Percentiles rank a stretch among this genome's conserved stretches.
These are phyloP conservation scores for Penicillium sp. DNA, from an alignment of 2,329 filamentous ascomycete species.

Conservation along the genomic window DNA sequence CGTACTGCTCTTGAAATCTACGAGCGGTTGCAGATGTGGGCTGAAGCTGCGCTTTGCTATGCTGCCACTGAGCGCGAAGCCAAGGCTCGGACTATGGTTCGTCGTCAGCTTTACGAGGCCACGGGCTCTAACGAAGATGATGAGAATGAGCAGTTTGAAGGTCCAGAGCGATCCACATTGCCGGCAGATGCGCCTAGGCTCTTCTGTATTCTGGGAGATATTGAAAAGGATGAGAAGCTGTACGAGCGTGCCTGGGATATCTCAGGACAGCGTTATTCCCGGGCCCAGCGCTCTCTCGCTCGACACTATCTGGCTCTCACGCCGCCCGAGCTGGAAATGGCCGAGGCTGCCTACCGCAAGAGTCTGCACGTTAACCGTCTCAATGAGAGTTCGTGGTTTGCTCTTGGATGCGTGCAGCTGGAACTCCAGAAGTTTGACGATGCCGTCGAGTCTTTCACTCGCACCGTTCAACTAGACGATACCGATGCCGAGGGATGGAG, in stretches of 20 bases:
- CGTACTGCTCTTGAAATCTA: slow-evolving; percentile 94
- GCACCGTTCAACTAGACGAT: slow-evolving; percentile 83
- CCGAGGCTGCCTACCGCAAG: slow-evolving; percentile 77
- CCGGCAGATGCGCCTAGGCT: slow-evolving; percentile 84
- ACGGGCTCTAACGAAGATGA: slow-evolving; percentile 56
- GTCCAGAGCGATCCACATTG: slow-evolving; percentile 71
- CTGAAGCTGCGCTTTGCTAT: slow-evolving; percentile 89
- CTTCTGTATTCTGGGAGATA: slow-evolving; percentile 91
- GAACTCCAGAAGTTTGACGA: slow-evolving; percentile 77
- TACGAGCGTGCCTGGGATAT: slow-evolving; percentile 90
- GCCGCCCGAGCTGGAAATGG: slow-evolving; percentile 66
- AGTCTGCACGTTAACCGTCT: slow-evolving; percentile 80
- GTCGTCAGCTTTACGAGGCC: slow-evolving; percentile 77
- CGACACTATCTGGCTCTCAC: slow-evolving; percentile 73
- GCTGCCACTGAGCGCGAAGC: slow-evolving; percentile 80
- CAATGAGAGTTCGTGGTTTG: slow-evolving; percentile 85
- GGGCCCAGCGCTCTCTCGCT: slow-evolving; percentile 86
- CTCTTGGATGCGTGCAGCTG: slow-evolving; percentile 85
- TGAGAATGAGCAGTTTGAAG: slow-evolving; percentile 65
- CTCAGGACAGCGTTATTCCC: slow-evolving; percentile 78
- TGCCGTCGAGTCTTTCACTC: slow-evolving; percentile 81
- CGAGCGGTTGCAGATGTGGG: slow-evolving; percentile 89
- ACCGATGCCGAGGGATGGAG: slow-evolving; percentile 93
- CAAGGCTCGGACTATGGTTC: slow-evolving; percentile 77
- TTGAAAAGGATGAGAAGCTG: slow-evolving; percentile 74